Evolutionary conservation across 805 yeast species (phyloP).

Genomic region (Candida tallmaniae): DNA sequence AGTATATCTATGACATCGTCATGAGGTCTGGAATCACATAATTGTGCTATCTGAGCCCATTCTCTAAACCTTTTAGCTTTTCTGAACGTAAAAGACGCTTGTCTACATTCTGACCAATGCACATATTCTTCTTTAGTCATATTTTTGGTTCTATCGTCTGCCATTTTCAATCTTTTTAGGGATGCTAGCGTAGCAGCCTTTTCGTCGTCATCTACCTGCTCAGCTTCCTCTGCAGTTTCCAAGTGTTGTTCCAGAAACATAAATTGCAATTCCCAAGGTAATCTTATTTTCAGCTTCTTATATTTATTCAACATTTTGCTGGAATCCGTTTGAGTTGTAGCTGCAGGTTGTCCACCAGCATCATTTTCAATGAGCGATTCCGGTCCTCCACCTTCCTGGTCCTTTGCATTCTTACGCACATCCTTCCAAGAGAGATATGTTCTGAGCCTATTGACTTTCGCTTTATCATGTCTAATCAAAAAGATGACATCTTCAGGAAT

Average conservation of each 20-base stretch:
- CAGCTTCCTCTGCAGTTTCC: conserved; percentile 57
- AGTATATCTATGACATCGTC: conserved; percentile 95
- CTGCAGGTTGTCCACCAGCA: conserved; percentile 35
- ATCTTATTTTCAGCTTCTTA: conserved; percentile 72
- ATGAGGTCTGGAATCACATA: conserved; percentile 87
- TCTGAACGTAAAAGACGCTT: conserved; percentile 92
- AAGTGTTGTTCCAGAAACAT: conserved; percentile 91
- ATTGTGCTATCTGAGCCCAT: conserved; percentile 85
- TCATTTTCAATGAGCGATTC: conserved; percentile 49
- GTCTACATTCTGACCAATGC: conserved; percentile 98
- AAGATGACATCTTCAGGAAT: conserved; percentile 93
- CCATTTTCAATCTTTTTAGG: conserved; percentile 81
- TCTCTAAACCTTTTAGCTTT: conserved; percentile 93
- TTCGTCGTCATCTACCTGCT: conserved; percentile 79
- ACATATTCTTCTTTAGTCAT: conserved; percentile 98
- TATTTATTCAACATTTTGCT: conserved; percentile 43
- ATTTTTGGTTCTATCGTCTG: conserved; percentile 86
- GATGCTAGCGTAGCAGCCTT: conserved; percentile 85
- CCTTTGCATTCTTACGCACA: conserved; percentile 74
- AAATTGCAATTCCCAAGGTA: conserved; percentile 94
- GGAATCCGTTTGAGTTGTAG: conserved; percentile 28
- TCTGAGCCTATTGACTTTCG: conserved; percentile 85
- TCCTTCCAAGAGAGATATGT: conserved; percentile 97
- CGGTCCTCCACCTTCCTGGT: conserved; percentile 49
- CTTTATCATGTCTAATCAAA: conserved; percentile 85